These are phyloP conservation scores for Ustilago trichophora DNA, from an alignment of 1,284 basidiomycete genomes.

Conservation along the genomic window DNA sequence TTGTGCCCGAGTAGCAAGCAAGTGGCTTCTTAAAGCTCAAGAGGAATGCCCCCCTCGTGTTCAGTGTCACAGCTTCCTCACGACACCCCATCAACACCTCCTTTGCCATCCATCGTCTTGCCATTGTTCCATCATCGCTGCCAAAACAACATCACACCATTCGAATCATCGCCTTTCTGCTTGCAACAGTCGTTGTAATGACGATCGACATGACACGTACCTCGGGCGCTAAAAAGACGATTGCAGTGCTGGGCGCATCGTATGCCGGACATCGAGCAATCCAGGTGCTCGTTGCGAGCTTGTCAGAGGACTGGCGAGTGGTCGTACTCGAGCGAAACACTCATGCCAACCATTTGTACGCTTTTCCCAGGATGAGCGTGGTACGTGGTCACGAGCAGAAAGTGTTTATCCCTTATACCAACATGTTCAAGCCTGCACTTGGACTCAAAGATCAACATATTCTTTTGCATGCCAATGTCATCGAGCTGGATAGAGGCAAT, in stretches of 20 bases:
- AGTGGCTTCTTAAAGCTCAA: no score
- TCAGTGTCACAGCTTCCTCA: no score
- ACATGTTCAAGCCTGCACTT: constrained; percentile 65
- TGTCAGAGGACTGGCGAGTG: constrained; percentile 74
- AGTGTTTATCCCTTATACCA: constrained; percentile 75
- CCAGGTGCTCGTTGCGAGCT: constrained; percentile 71
- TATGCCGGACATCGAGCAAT: constrained; percentile 70
- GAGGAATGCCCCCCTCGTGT: no score
- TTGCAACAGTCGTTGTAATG: no score
- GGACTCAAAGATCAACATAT: background rate
- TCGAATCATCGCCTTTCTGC: no score
- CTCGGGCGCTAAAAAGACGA: constrained; percentile 7
- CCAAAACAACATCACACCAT: no score
- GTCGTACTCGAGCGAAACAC: constrained; percentile 79
- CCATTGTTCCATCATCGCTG: no score
- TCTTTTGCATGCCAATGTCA: constrained; percentile 28
- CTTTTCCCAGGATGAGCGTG: constrained; percentile 69
- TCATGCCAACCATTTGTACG: constrained; percentile 69
- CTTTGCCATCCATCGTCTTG: no score
- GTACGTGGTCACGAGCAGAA: constrained; percentile 68
- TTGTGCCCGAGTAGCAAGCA: no score
- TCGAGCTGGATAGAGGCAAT: constrained; percentile 5
- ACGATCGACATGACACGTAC: no score
- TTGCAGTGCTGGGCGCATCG: constrained; percentile 22
- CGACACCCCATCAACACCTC: no score